Base-by-base conservation (phyloP, 805 yeast species). In the Kuraishia capsulata region DNA sequence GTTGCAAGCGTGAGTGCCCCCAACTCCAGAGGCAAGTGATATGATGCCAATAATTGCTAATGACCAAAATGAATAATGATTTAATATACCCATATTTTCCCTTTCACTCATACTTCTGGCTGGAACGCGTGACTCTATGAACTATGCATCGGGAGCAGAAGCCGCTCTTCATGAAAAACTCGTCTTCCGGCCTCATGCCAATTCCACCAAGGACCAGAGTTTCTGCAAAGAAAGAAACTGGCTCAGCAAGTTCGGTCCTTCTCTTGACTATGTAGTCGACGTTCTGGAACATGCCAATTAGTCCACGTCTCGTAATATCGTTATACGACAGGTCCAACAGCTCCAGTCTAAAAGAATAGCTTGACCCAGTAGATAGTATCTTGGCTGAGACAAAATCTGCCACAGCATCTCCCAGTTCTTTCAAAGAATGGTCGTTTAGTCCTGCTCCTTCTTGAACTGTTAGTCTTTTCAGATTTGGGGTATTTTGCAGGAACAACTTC, bases 261-360 rank as follows among this genome's bases (percentile, higher is more conserved):
- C 14, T 28, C 6, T 8, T 14, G 14, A 11, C 13, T 11, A 23
- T 8, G 17, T 28, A 28, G 6, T 28, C 31, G 13, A 28, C 17
- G 14, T 28, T 17, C 31, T 28, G 31, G 59, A 67, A 53, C 33
- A 52, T 37, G 2, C 45, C 50, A 14, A 49, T 24, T 31, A 40
- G 32, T 1, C 55, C 58, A 19, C 50, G 47, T 2, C 56, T 54
- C 4, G 49, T 48, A 9, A 53, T 41, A 18, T 41, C 42, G 39
- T 51, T 52, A 5, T 29, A 29, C 9, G 57, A 50, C 2, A 53
- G 24, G 29, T 49, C 45, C 16, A 53, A 33, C 3, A 8, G 5
- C 4, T 41, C 32, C 19, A 53, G 17, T 13, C 6, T 28, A 17
- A 8, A 11, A 6, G 31, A 14, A 17, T 5, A 28, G 8, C 10